A percentile compares a stretch with the other conserved stretches of the same genome.
These are phyloP conservation scores for Aspergillus eucalypticola DNA, from an alignment of 2,329 filamentous ascomycete genomes.

Conservation along the genomic window DNA sequence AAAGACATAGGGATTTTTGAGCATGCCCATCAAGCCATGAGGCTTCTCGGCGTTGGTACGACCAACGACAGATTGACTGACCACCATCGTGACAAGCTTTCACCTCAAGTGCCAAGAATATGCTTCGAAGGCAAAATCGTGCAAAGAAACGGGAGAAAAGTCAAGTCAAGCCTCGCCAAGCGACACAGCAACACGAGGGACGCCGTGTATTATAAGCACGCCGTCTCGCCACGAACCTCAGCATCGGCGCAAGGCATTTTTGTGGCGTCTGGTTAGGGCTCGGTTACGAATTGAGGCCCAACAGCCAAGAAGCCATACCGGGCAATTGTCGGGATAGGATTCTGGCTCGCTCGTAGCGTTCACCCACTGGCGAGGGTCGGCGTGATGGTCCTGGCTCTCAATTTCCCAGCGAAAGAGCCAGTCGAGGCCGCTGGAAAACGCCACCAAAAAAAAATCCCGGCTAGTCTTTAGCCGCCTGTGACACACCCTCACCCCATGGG, in stretches of 20 bases:
- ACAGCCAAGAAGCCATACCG: neutral
- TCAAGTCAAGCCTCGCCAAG: slow-evolving; percentile 1
- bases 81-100: slow-evolving; percentile 19
- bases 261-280: neutral
- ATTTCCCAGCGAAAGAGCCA: neutral
- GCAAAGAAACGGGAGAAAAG: neutral
- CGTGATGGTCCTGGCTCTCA: neutral
- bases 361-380: neutral
- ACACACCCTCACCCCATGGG: neutral
- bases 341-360: neutral
- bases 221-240: neutral
- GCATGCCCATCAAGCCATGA: slow-evolving; percentile 42
- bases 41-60: slow-evolving; percentile 41
- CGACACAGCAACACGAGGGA: neutral
- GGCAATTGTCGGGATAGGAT: neutral
- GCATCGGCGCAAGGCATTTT: neutral
- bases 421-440: slow-evolving; percentile 1
- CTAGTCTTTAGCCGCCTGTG: neutral
- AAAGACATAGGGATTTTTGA: slow-evolving; percentile 46
- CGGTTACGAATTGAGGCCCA: neutral
- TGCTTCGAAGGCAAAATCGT: neutral
- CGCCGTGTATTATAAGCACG: neutral
- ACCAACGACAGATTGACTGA: slow-evolving; percentile 42
- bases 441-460: slow-evolving; percentile 2
- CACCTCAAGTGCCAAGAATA: neutral